Evolutionary conservation across 2,329 filamentous ascomycete species (phyloP).

Genomic region (Fusarium avenaceum): DNA sequence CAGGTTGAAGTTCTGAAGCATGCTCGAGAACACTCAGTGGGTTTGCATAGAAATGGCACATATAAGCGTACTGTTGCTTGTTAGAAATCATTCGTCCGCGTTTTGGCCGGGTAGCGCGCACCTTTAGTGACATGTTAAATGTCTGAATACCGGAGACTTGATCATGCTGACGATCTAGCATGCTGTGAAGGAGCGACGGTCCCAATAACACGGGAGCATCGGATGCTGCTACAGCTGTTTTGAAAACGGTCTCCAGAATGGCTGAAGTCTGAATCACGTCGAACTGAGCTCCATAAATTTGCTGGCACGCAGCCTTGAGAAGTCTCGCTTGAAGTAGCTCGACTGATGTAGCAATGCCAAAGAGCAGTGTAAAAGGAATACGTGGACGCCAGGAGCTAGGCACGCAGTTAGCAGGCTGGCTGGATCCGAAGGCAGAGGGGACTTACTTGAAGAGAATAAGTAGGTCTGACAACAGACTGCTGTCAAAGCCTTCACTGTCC

Average conservation of each 20-base stretch:
- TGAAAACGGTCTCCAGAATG: conserved; percentile 80
- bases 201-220: conserved; percentile 73
- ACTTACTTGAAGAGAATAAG: conserved; percentile 76
- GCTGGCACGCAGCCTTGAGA: conserved; percentile 75
- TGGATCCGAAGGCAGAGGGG: too few relatives aligned
- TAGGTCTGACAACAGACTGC: conserved; percentile 77
- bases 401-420: conserved; percentile 49
- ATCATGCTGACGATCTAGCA: conserved; percentile 80
- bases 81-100: conserved; percentile 16
- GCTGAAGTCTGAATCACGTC: conserved; percentile 80
- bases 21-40: conserved; percentile 75
- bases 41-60: conserved; percentile 89
- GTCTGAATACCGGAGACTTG: conserved; percentile 82
- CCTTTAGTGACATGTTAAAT: conserved; percentile 78
- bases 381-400: conserved; percentile 76
- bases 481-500: conserved; percentile 86
- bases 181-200: conserved; percentile 69
- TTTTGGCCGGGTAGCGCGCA: conserved; percentile 49
- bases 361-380: conserved; percentile 81
- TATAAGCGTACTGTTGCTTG: conserved; percentile 77
- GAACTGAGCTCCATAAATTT: conserved; percentile 78
- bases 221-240: conserved; percentile 70
- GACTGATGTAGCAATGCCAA: conserved; percentile 85
- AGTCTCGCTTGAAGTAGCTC: conserved; percentile 83
- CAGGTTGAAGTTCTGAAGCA: conserved; percentile 60